phyloP scores from a whole-genome alignment of 495 filamentous ascomycete genomes.

The Podospora pseudopauciseta region DNA sequence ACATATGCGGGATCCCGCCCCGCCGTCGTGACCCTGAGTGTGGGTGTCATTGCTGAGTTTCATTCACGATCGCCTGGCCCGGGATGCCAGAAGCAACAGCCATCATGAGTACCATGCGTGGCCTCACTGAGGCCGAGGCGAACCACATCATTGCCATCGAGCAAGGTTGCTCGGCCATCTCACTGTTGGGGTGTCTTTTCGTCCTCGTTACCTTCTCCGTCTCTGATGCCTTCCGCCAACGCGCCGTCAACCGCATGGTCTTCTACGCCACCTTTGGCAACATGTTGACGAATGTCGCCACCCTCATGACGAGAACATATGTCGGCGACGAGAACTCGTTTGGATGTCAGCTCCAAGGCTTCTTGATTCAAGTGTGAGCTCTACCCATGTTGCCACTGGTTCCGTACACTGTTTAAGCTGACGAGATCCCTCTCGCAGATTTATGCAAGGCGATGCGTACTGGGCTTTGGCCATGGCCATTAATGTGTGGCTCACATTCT shows the following conservation, averaged over 20 bases:
- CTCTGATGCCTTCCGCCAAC: conserved; percentile 65
- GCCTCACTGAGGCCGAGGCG: conserved; percentile 13
- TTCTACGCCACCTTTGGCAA: conserved; percentile 88
- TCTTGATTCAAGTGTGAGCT: conserved; percentile 66
- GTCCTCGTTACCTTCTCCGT: conserved; percentile 68
- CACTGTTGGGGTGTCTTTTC: conserved; percentile 66
- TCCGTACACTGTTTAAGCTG: background rate
- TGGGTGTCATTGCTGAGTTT: conserved; percentile 13
- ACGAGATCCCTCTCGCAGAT: conserved; percentile 46
- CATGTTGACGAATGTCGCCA: conserved; percentile 73
- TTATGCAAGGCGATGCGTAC: conserved; percentile 72
- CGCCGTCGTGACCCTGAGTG: conserved; percentile 4
- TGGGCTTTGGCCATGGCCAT: conserved; percentile 84
- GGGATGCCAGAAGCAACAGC: background rate
- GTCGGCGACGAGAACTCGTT: conserved; percentile 43
- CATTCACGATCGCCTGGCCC: conserved; percentile 4
- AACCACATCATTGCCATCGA: conserved; percentile 48
- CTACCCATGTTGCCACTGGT: background rate
- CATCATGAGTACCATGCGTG: conserved; percentile 11
- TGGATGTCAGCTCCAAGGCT: conserved; percentile 73
- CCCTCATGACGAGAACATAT: conserved; percentile 64
- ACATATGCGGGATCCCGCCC: conserved; percentile 21
- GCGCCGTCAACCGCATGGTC: conserved; percentile 76
- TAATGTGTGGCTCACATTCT: conserved; percentile 86
- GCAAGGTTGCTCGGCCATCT: conserved; percentile 64